Percentiles rank a stretch among this genome's conserved stretches.
These are phyloP conservation scores for Talaromyces sp. DNA, from an alignment of 2,329 filamentous ascomycete genomes.

Conservation along the genomic window DNA sequence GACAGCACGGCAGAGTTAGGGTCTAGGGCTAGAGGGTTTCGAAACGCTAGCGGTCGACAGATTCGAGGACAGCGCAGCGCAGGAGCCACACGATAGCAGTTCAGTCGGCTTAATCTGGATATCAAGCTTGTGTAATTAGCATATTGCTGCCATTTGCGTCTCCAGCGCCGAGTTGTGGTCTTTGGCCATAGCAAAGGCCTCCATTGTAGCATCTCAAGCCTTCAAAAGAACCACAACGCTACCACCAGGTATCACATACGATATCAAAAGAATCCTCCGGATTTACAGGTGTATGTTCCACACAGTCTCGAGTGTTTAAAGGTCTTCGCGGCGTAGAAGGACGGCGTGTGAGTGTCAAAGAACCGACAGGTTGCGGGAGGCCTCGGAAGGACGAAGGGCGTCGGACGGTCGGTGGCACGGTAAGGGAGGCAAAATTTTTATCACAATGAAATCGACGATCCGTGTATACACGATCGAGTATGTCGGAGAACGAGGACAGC, in stretches of 20 bases:
- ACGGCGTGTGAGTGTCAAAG: slow-evolving; percentile 7
- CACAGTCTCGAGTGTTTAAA: not conserved
- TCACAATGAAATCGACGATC: not conserved
- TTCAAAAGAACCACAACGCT: not conserved
- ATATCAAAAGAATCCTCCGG: not conserved
- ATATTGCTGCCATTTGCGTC: not conserved
- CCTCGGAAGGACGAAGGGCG: slow-evolving; percentile 15
- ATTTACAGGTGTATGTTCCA: not conserved
- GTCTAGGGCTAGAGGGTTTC: slow-evolving; percentile 16
- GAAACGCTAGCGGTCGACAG: slow-evolving; percentile 5
- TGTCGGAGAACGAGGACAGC: not conserved
- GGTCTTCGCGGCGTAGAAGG: not conserved
- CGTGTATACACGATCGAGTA: not conserved
- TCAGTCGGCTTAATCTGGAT: not conserved
- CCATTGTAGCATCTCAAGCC: not conserved
- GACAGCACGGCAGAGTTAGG: slow-evolving; percentile 13
- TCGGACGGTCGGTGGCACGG: slow-evolving; percentile 9
- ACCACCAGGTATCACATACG: slow-evolving; percentile 8
- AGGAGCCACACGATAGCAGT: not conserved
- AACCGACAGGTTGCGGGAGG: slow-evolving; percentile 15
- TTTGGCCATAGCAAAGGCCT: slow-evolving; percentile 4
- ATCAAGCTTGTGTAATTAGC: not conserved
- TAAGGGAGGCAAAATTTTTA: not conserved
- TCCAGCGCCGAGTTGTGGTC: not conserved
- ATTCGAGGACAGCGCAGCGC: not conserved